Base-by-base conservation (phyloP, 306 rosid genomes). In the Biancaea sappan region DNA sequence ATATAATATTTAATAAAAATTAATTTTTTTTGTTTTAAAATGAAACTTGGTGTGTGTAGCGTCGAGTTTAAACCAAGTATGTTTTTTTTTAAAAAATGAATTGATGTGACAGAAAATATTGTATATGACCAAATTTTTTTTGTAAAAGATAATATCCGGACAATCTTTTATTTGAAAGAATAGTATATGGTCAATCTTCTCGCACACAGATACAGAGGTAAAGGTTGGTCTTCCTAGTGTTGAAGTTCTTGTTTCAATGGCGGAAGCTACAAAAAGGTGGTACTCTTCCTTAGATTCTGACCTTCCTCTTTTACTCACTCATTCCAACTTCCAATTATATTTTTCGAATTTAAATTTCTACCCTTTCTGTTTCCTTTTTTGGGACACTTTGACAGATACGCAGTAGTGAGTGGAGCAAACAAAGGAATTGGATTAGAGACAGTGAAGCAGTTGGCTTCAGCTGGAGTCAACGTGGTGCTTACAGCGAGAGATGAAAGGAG, bases 381-480 rank as follows among this genome's bases (percentile, higher is more conserved):
- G 2, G 0, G 5, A 8, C 16, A 32, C 0, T 11, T 37, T 50
- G 4, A 32, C 73, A 77, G 85, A 62, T 77, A 77, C 68, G 85
- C 82, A 73, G 79, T 81, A 1, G 85, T 81, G 69, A 77, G 82
- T 0, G 80, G 85, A 0, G 37, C 80, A 34, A 82, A 82, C 4
- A 78, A 78, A 62, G 85, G 85, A 11, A 82, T 82, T 66, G 85
- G 85, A 10, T 73, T 82, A 1, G 79, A 71, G 76, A 59, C 63
- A n/a, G 84, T 75, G 0, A 79, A 6, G 31, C 81, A 79, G 16
- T 71, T 83, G 28, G 84, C 84, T 70, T 71, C 69, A 58, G 18
- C 25, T 37, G 86, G 86, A 2, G 66, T 83, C 13, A 79, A 79
- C 13, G 87, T 83, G 21, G 84, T 83, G 12, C 78, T 83, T 0